Evolutionary conservation across 2,329 filamentous ascomycete genomes (phyloP), one percentile per base, ranked within the genome.

Genomic region (Aspergillus jensenii): DNA sequence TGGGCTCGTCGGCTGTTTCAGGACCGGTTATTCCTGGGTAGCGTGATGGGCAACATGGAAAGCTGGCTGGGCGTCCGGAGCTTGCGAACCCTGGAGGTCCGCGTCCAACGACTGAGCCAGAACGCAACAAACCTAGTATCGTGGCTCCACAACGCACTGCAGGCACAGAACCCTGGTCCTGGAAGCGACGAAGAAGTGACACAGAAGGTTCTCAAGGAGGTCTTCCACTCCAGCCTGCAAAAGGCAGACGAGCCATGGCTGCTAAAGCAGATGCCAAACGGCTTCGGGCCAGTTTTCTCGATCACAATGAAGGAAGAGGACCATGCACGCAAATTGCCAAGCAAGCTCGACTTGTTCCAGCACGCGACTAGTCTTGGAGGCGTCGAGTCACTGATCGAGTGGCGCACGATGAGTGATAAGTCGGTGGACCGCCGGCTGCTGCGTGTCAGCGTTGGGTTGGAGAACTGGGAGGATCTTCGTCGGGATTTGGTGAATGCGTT

Each of bases 371-470:
- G 90, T 73, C 76, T 98, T 27, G 95, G 95, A 2, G 93, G 95
- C 4, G 91, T 98, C 9, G 95, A 98, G 83, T 95, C 91, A 69
- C 76, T 98, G 79, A 93, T 99, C 66, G 95, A 99, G 82, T 99
- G 95, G 95, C 83, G 95, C 59, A 85, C 89, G 48, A 95, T 99
- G 91, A 88, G 87, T 59, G 95, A 99, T 79, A 68, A 76, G 3
- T 80, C 73, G 1, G 87, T 96, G 40, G 90, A 96, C 70, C 84
- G 81, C 69, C 81, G 84, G 58, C 74, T 98, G 72, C 69, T 97
- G 74, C 80, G 95, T 52, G 78, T 99, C 31, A 97, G 93, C 73
- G 78, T 97, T 35, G 95, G 95, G 0, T 83, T 97, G 33, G 95
- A 99, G 79, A 85, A 84, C 47, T 89, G 90, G 81, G 89, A 95